phyloP scores from a whole-genome alignment of 495 filamentous ascomycete genomes.

The Sphaerosporella brunnea region DNA sequence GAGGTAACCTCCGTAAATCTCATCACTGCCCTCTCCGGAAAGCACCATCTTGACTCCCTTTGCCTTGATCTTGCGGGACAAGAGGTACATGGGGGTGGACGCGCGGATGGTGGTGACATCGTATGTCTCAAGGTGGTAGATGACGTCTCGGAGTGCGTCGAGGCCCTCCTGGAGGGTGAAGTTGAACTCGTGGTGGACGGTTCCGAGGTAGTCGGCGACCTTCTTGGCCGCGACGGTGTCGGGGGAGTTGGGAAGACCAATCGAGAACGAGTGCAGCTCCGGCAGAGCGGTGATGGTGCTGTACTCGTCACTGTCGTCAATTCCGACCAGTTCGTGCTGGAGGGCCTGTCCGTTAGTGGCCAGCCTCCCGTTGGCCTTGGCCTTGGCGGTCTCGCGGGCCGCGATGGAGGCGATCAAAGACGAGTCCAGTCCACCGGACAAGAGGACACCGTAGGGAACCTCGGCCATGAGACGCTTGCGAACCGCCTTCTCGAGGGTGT shows the following conservation, averaged over 20 bases:
- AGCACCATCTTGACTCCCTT: conserved; percentile 99
- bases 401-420: conserved; percentile 90
- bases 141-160: conserved; percentile 88
- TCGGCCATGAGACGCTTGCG: conserved; percentile 96
- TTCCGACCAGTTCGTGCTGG: conserved; percentile 57
- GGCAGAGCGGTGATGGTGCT: conserved; percentile 83
- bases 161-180: conserved; percentile 95
- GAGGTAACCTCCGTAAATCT: conserved; percentile 95
- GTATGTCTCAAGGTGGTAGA: conserved; percentile 92
- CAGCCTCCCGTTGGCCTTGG: conserved; percentile 41
- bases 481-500: conserved; percentile 73
- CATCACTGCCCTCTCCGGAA: conserved; percentile 87
- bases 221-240: conserved; percentile 76
- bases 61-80: conserved; percentile 95
- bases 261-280: conserved; percentile 94
- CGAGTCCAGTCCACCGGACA: conserved; percentile 92
- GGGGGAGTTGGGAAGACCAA: conserved; percentile 77
- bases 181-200: conserved; percentile 92
- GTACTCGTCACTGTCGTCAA: conserved; percentile 76
- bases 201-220: conserved; percentile 88
- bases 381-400: conserved; percentile 68
- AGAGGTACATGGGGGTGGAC: conserved; percentile 95
- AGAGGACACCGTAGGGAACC: conserved; percentile 88
- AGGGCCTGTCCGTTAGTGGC: conserved; percentile 33
- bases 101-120: conserved; percentile 97